Evolutionary conservation across 176 grass and related monocot species (phyloP), one percentile per base, ranked within the genome.

Genomic region (Elymus sibiricus): DNA sequence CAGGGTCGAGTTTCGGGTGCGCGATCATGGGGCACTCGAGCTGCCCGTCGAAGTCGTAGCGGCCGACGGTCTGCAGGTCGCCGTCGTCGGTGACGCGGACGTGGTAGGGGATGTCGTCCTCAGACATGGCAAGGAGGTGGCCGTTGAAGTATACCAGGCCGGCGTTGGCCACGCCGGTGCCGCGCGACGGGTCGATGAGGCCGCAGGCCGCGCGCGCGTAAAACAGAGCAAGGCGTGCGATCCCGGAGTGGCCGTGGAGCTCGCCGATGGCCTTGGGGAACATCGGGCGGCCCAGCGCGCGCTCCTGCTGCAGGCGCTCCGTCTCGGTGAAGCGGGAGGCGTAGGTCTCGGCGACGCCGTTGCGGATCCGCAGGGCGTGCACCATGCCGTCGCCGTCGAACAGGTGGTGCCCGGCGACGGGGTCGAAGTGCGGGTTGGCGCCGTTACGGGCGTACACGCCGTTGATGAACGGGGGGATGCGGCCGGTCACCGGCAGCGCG

Each of bases 361-460:
- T 93, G 39, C 85, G 76, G 26, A 94, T 90, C 7, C 74, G 66
- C 1, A 97, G 58, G 19, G 92, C 92, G 90, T 97, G 95, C 29
- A 97, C 90, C 95, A 97, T 97, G 71, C 95, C 95, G 75, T 97
- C 95, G 79, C 92, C 95, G 83, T 97, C 95, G 87, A 97, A 97
- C 35, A 97, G 88, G 89, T 97, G 95, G 89, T 97, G 92, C 6
- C 95, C 95, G 4, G 92, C 95, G 11, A 90, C 79, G 24, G 95
- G 95, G 74, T 94, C 90, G 74, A 97, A 92, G 86, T 79, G 79
- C 11, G 95, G 95, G 90, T 97, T 97, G 14, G 95, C 95, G 70
- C 92, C 95, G 93, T 97, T 97, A 40, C 95, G 88, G 13, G 93
- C 92, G 78, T 97, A 97, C 2, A 97, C 86, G 8, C 95, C 95